Evolutionary conservation across 805 yeast species (phyloP), one percentile per base, ranked within the genome.

Genomic region (Metschnikowia vanudenii): DNA sequence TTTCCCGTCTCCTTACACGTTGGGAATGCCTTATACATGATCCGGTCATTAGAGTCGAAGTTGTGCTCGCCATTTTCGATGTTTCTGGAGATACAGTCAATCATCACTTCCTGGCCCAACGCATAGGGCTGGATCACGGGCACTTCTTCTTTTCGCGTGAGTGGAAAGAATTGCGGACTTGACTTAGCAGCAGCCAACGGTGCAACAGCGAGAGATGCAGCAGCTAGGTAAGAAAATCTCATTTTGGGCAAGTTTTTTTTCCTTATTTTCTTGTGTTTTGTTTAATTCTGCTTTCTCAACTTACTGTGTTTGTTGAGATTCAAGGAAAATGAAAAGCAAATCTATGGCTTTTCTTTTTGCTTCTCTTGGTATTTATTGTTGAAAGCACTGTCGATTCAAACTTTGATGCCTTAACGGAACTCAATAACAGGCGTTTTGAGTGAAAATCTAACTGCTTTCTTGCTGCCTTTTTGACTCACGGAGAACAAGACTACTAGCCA

Each of bases 21-120:
- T 2, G 89, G 86, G 54, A 85, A 82, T 4, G 76, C 67, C 1
- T 62, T 73, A 54, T 81, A 85, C 14, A 84, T 61, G 45, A 86
- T 79, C 47, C 78, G 68, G 8, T 78, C 78, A n/a, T 75, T 65
- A n/a, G 71, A 73, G 58, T 84, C 89, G 51, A 82, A 82, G 47
- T 78, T 73, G 67, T 86, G 92, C 60, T 86, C 92, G 45, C 94
- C 94, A 51, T 74, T 79, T 35, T 84, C 88, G 43, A 86, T 85
- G 52, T 83, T 78, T 57, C 94, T 71, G 41, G 77, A 63, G 49
- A 82, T 85, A 61, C 94, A 86, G 53, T 76, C 78, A 41, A 84
- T 56, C 37, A 73, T 64, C 12, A 84, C 61, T 7, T 60, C 64
- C 40, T 80, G 78, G 3, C 76, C 75, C 1, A 26, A 19, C 4